These are phyloP conservation scores for Fonsecaea erecta DNA, from an alignment of 2,329 filamentous ascomycete species.

Conservation along the genomic window DNA sequence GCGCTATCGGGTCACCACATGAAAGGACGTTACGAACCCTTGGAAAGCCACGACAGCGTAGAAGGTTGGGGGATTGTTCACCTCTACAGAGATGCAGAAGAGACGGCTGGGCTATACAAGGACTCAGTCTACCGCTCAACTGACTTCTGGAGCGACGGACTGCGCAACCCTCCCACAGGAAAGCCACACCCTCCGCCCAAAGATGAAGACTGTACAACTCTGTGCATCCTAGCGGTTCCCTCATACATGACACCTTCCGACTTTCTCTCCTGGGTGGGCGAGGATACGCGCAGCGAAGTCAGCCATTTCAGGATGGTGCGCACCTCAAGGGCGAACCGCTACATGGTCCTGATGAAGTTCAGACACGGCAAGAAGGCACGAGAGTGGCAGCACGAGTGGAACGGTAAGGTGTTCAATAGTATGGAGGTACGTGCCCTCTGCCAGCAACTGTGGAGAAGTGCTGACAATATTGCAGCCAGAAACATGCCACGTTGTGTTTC, in stretches of 20 bases:
- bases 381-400: slow-evolving; percentile 83
- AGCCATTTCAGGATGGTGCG: slow-evolving; percentile 94
- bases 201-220: slow-evolving; percentile 75
- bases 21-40: slow-evolving; percentile 76
- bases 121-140: slow-evolving; percentile 44
- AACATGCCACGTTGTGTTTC: slow-evolving; percentile 91
- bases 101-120: slow-evolving; percentile 66
- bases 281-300: slow-evolving; percentile 81
- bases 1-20: slow-evolving; percentile 71
- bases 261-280: slow-evolving; percentile 87
- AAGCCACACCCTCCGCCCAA: slow-evolving; percentile 38
- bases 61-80: slow-evolving; percentile 82
- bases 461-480: slow-evolving; percentile 66
- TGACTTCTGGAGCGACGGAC: slow-evolving; percentile 36
- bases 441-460: slow-evolving; percentile 21
- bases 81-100: slow-evolving; percentile 83
- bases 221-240: slow-evolving; percentile 93
- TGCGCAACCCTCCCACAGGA: slow-evolving; percentile 23
- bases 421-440: slow-evolving; percentile 69
- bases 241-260: slow-evolving; percentile 91
- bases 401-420: slow-evolving; percentile 89
- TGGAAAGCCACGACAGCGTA: slow-evolving; percentile 77
- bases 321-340: slow-evolving; percentile 85
- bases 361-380: slow-evolving; percentile 73
- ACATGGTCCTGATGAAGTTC: slow-evolving; percentile 96